These are phyloP conservation scores for Cucumis hystrix DNA, from an alignment of 306 rosid species.

Conservation along the genomic window DNA sequence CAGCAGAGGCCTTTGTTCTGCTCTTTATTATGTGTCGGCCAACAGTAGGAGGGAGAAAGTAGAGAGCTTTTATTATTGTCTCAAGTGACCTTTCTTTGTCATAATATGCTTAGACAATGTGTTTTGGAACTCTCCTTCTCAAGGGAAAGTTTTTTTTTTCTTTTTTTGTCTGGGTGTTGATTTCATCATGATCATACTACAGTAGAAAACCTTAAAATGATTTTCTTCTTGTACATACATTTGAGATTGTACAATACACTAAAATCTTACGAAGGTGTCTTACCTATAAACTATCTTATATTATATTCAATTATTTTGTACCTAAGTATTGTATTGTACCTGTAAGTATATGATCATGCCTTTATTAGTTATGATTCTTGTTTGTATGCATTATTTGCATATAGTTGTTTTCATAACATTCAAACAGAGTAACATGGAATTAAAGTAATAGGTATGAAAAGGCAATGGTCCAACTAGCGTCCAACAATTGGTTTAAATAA, in stretches of 20 bases:
- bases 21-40: slow-evolving; percentile 76
- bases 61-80: slow-evolving; percentile 29
- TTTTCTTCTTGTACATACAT: neutral
- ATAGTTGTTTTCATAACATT: neutral
- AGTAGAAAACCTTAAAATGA: neutral
- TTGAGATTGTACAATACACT: neutral
- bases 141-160: slow-evolving; percentile 3
- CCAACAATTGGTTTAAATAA: neutral
- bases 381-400: neutral
- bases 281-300: neutral
- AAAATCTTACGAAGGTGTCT: neutral
- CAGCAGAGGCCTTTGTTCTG: slow-evolving; percentile 22
- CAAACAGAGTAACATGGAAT: neutral
- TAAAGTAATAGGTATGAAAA: neutral
- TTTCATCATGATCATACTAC: neutral
- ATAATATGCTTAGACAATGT: slow-evolving; percentile 1
- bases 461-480: neutral
- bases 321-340: neutral
- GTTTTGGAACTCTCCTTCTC: slow-evolving; percentile 14
- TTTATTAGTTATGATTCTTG: neutral
- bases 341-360: neutral
- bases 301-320: neutral
- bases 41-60: slow-evolving; percentile 32
- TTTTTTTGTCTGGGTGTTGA: neutral
- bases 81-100: slow-evolving; percentile 11